These are phyloP conservation scores for Fusarium sp. DNA, from an alignment of 2,329 filamentous ascomycete species.

Conservation along the genomic window DNA sequence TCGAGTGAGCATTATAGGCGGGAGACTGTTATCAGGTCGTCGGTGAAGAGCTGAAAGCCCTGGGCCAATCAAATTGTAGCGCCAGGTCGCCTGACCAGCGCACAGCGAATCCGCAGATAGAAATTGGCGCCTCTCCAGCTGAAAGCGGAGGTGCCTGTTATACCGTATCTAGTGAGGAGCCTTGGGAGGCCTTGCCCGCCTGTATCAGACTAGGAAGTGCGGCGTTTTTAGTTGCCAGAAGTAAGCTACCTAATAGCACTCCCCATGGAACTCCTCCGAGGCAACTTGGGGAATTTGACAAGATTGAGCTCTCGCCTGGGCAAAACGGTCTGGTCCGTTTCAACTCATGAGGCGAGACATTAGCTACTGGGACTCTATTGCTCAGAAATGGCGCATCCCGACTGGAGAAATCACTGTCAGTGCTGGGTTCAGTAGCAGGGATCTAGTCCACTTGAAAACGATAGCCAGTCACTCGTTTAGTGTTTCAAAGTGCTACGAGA, in stretches of 20 bases:
- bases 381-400: conserved; percentile 22
- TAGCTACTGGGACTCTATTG: conserved; percentile 18
- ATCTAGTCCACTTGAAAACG: background rate
- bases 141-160: background rate
- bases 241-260: conserved; percentile 52
- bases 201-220: background rate
- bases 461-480: background rate
- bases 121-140: background rate
- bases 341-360: conserved; percentile 20
- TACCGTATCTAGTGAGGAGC: background rate
- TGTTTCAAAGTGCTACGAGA: no score
- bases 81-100: background rate
- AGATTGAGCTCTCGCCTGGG: conserved; percentile 41
- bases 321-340: conserved; percentile 1
- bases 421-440: conserved; percentile 21
- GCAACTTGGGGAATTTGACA: conserved; percentile 65
- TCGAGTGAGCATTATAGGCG: background rate
- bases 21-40: background rate
- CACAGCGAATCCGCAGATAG: background rate
- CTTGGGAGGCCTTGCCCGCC: background rate
- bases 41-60: background rate
- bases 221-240: no score
- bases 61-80: background rate
- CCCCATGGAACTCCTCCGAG: conserved; percentile 54
- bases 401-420: conserved; percentile 13